These are phyloP conservation scores for Trichophyton verrucosum DNA, from an alignment of 2,329 filamentous ascomycete genomes.

Conservation along the genomic window DNA sequence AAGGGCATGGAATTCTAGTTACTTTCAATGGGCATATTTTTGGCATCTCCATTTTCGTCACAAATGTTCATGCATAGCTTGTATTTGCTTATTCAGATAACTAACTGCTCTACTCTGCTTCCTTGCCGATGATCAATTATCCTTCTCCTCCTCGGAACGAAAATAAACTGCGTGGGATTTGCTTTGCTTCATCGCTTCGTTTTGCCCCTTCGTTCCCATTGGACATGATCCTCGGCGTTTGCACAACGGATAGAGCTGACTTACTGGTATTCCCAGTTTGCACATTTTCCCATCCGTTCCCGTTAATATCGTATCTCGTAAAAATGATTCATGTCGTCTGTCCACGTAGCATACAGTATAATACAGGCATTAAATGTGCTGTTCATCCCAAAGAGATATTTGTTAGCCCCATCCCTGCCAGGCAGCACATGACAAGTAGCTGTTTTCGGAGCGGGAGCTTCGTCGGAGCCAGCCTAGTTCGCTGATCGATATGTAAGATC, in stretches of 20 bases:
- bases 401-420: neutral
- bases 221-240: neutral
- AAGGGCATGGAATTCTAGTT: neutral
- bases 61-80: neutral
- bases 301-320: neutral
- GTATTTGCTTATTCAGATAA: neutral
- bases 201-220: neutral
- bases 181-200: neutral
- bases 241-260: neutral
- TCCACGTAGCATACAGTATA: conserved; percentile 2
- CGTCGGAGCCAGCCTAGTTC: too few species aligned
- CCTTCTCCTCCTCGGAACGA: neutral
- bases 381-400: neutral
- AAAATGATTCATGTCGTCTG: too few species aligned
- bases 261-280: neutral
- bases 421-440: neutral
- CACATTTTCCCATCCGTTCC: neutral
- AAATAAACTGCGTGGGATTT: neutral
- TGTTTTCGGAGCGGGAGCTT: conserved; percentile 2
- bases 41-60: neutral
- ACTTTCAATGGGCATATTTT: neutral
- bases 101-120: neutral
- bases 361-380: neutral
- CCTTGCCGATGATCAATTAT: neutral
- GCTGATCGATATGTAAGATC: neutral